phyloP scores from a whole-genome alignment of 192 early-diverging fungal species.

The Coemansia sp. region DNA sequence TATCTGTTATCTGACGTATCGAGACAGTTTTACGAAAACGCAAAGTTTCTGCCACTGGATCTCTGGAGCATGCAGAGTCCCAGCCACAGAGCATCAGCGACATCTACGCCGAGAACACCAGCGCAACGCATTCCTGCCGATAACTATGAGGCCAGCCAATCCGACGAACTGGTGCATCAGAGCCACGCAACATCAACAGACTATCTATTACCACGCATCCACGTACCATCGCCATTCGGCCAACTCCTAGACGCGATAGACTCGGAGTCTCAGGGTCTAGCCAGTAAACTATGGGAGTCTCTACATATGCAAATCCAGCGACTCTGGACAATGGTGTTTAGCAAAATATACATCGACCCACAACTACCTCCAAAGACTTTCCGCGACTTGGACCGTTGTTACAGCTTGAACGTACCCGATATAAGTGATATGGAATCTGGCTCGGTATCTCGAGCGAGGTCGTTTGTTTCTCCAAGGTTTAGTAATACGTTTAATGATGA shows the following conservation, averaged over 20 bases:
- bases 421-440: not conserved
- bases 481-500: conserved; percentile 37
- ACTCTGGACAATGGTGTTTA: conserved; percentile 24
- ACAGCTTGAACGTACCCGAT: conserved; percentile 25
- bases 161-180: not conserved
- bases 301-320: not conserved
- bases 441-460: not conserved
- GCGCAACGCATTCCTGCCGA: not conserved
- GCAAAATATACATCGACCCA: conserved; percentile 50
- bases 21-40: conserved; percentile 45
- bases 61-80: conserved; percentile 15
- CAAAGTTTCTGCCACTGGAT: conserved; percentile 38
- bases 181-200: conserved; percentile 49
- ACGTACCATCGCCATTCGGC: conserved; percentile 34
- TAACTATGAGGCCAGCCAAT: not conserved
- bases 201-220: conserved; percentile 38
- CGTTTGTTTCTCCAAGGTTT: conserved; percentile 25
- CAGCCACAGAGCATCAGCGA: not conserved
- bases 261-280: conserved; percentile 17
- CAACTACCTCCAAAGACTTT: conserved; percentile 28
- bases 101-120: not conserved
- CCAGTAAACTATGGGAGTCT: conserved; percentile 14
- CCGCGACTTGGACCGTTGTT: conserved; percentile 37
- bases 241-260: conserved; percentile 21
- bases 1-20: conserved; percentile 42